Conservation (phyloP, 805 yeast genomes). For the Candida ficus region DNA sequence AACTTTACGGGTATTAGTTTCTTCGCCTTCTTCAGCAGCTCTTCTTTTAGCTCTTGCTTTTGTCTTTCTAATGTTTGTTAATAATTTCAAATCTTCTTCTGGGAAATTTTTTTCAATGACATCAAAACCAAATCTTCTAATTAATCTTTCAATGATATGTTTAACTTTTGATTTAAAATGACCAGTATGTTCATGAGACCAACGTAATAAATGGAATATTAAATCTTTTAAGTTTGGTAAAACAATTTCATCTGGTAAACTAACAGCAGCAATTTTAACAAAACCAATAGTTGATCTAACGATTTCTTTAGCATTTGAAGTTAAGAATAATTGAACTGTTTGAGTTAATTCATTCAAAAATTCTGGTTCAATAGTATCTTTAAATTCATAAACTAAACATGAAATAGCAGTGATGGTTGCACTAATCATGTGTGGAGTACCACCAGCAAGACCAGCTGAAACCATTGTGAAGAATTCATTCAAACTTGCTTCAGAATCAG, state of each 20-base stretch:
- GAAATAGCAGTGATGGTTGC: slow-evolving; percentile 92
- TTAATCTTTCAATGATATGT: slow-evolving; percentile 86
- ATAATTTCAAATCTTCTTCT: slow-evolving; percentile 78
- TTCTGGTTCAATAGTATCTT: slow-evolving; percentile 52
- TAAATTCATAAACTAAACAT: slow-evolving; percentile 82
- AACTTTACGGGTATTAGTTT: slow-evolving; percentile 39
- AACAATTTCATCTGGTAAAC: slow-evolving; percentile 75
- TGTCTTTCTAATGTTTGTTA: slow-evolving; percentile 79
- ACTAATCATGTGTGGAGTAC: slow-evolving; percentile 91
- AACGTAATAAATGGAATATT: slow-evolving; percentile 68
- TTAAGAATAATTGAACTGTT: slow-evolving; percentile 84
- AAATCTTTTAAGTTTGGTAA: slow-evolving; percentile 60
- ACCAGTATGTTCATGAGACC: slow-evolving; percentile 96
- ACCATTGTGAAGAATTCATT: slow-evolving; percentile 88
- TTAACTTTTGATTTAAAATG: slow-evolving; percentile 91
- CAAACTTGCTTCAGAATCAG: slow-evolving; percentile 62
- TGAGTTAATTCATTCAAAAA: slow-evolving; percentile 70
- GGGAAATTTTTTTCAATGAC: slow-evolving; percentile 81
- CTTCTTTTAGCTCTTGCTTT: slow-evolving; percentile 81
- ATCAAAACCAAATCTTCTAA: slow-evolving; percentile 88
- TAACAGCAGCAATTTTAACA: slow-evolving; percentile 80
- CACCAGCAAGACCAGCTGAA: slow-evolving; percentile 93
- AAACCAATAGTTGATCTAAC: slow-evolving; percentile 94
- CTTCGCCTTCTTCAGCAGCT: slow-evolving; percentile 41
- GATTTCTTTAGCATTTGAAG: slow-evolving; percentile 88